A percentile compares a stretch with the other conserved stretches of the same genome.
These are phyloP conservation scores for Gossypium anomalum DNA, from an alignment of 345 rosid genomes.

Conservation along the genomic window DNA sequence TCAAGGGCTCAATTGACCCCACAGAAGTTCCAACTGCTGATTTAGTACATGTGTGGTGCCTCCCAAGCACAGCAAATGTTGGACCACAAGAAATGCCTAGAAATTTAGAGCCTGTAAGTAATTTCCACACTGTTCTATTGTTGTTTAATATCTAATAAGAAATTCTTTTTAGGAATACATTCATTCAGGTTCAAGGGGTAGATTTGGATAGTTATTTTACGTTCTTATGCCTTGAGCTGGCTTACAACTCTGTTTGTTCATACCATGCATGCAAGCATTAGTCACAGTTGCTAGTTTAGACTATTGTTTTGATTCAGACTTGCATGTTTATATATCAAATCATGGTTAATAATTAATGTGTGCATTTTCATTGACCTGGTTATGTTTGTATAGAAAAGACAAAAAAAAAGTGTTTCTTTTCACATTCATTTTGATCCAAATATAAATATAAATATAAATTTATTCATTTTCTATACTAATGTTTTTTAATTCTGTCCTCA, in stretches of 20 bases:
- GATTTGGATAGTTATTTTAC: not conserved
- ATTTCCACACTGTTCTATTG: not conserved
- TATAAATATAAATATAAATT: not conserved
- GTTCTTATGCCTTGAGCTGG: not conserved
- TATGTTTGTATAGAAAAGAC: not conserved
- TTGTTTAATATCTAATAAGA: not conserved
- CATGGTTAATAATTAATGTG: not conserved
- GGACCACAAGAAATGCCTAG: conserved; percentile 84
- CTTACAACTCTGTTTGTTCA: not conserved
- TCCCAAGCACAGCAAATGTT: conserved; percentile 79
- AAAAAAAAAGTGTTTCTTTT: not conserved
- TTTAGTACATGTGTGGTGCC: conserved; percentile 78
- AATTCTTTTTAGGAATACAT: not conserved
- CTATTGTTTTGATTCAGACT: not conserved
- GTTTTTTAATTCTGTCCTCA: not conserved
- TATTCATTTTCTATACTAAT: not conserved
- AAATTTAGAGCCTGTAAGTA: conserved; percentile 70
- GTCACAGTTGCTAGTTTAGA: not conserved
- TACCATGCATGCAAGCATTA: not conserved
- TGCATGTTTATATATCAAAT: not conserved
- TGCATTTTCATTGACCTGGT: not conserved
- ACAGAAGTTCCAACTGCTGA: conserved; percentile 62
- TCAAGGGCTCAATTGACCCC: conserved; percentile 56
- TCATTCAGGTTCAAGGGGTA: not conserved
- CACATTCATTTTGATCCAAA: not conserved